Conservation (phyloP, 106 monocot genomes). For the Amphibolis antarctica region DNA sequence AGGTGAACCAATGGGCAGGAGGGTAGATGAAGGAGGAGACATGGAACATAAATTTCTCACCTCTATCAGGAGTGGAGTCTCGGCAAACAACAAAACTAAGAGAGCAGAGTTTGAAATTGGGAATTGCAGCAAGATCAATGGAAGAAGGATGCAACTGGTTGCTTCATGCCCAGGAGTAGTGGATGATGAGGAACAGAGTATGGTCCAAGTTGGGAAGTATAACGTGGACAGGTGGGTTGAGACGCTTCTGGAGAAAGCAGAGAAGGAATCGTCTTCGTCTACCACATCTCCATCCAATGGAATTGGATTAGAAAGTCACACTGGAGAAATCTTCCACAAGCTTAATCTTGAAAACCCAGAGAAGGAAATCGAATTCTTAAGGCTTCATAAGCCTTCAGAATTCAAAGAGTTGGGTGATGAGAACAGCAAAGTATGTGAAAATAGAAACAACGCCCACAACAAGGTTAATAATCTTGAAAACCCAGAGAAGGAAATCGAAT, state of each 20-base stretch:
- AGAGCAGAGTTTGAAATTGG: constrained; percentile 9
- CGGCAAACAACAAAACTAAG: constrained; percentile 1
- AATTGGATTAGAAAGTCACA: background rate
- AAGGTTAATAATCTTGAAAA: constrained; percentile 1
- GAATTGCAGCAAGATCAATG: background rate
- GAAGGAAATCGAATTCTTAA: constrained; percentile 11
- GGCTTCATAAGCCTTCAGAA: constrained; percentile 13
- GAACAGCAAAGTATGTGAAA: background rate
- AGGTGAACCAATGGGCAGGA: background rate
- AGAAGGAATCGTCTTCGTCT: constrained; percentile 8
- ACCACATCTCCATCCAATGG: constrained; percentile 2
- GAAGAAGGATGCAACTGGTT: background rate
- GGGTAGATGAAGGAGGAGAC: too few species aligned
- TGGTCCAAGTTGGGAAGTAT: constrained; percentile 43
- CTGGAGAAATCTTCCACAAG: background rate
- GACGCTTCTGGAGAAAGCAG: constrained; percentile 34
- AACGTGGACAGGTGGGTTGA: constrained; percentile 79
- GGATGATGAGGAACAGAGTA: constrained; percentile 23
- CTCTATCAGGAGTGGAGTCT: background rate
- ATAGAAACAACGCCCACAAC: background rate
- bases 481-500: constrained; percentile 15
- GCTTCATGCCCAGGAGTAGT: background rate
- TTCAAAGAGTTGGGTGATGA: background rate
- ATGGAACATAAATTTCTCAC: background rate
- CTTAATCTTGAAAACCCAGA: constrained; percentile 8